Base-by-base conservation (phyloP, 2,329 filamentous ascomycete species). In the Pyrenophora graminea region DNA sequence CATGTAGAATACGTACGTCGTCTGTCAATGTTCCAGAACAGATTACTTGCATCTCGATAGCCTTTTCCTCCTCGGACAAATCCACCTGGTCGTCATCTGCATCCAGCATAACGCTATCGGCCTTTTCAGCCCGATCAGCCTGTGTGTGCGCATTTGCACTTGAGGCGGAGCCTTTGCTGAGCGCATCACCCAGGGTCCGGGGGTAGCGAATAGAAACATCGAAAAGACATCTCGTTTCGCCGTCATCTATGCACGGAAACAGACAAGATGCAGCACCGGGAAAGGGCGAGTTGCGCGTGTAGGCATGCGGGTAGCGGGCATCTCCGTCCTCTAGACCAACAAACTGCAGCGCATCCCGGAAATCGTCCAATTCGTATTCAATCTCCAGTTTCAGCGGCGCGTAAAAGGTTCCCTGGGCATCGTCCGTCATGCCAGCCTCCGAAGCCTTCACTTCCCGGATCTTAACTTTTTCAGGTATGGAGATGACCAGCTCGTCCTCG, bases 221-320 rank as follows among this genome's bases (percentile, higher is more conserved):
- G 90, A 94, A 99, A 9, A 87, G 86, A 66, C 88, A 93, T 48
- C 91, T 84, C 50, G 89, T 87, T 30, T 86, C 85, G 19, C 88
- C 84, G 68, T 96, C 89, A 69, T 99, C 94, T 45, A 97, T 82
- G 70, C 94, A 97, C 0, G 94, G 94, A 65, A 99, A 99, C 21
- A 97, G 85, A 62, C 88, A 92, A 39, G 87, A 93, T 1, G 91
- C 87, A 15, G 85, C 87, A 25, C 92, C 91, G 0, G 91, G 85
- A 55, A 89, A 87, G 36, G 88, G 78, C 2, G 87, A 89, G 66
- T 93, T 91, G 34, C 87, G 87, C 0, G 93, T 96, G 72, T 96
- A 99, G 41, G 90, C 86, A 76, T 99, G 93, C 0, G 94, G 91
- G 71, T 92, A 99, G 55, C 92, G 84, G 48, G 80, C 80, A 69